Base-by-base conservation (phyloP, 306 rosid species). In the Castanopsis chinensis region DNA sequence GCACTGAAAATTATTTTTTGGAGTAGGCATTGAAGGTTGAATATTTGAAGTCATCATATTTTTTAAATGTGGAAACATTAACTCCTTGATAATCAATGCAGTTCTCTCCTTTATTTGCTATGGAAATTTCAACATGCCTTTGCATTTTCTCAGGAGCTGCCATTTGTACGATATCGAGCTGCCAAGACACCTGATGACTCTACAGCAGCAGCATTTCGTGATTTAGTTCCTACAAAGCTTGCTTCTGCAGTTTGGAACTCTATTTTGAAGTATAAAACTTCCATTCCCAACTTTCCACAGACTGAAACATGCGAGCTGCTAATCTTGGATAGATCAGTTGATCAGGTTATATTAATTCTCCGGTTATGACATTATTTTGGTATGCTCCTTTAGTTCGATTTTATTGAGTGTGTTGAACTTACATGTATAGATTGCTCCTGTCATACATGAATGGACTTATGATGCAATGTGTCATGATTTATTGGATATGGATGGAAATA, bases 391-490 rank as follows among this genome's bases (percentile, higher is more conserved):
- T 18, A 37, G 59, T 77, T 82, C 67, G 53, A 83, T 52, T 60
- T 56, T 79, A 27, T 75, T 57, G 30, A 63, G 69, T 58, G 69
- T 77, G 32, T 27, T 82, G 82, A 78, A 76, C 75, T 71, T 70
- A 25, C 58, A 27, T 76, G 54, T 69, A 43, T 83, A 95, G 99
- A 90, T 95, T 90, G 97, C 99, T 85, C 98, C 99, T 75, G 83
- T 91, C 60, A 92, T 95, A 82, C 99, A 95, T 80, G 99, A 95
- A 80, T 95, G 99, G 99, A 95, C 99, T 69, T 95, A 95, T 63
- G 98, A 95, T 84, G 99, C 99, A 58, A 95, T 95, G 99, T 86
- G 91, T 78, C 98, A 87, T 57, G 99, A 95, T 84, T 82, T 95
- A 83, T 80, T 95, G 84, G 82, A 86, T 73, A 85, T 92, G 91